A percentile compares a stretch with the other conserved stretches of the same genome.
Evolutionary conservation across 805 yeast genomes (phyloP).

Genomic region (Diddensiella santjacobensis): DNA sequence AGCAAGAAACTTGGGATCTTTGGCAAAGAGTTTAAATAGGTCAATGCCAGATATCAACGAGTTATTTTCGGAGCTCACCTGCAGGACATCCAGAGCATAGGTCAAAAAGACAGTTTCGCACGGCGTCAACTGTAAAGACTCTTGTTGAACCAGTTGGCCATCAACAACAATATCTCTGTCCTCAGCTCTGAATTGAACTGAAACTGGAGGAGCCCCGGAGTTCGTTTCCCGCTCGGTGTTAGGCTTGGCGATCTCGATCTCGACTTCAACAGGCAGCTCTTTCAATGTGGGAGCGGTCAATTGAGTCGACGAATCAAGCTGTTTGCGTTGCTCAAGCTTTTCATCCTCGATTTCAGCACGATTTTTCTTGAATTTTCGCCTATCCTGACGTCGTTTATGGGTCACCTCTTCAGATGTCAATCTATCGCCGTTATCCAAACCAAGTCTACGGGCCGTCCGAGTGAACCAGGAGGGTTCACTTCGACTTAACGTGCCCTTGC

Average conservation of each 20-base stretch:
- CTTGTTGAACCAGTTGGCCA: conserved; percentile 30
- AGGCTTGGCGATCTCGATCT: conserved; percentile 1
- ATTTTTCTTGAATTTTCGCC: conserved; percentile 66
- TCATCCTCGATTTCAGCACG: conserved; percentile 57
- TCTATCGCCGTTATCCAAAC: conserved; percentile 38
- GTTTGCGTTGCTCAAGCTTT: conserved; percentile 40
- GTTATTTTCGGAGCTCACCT: conserved; percentile 29
- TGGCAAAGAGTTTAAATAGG: conserved; percentile 21
- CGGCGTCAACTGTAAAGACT: conserved; percentile 64
- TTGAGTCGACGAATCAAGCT: conserved; percentile 33
- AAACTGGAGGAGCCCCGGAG: too few relatives aligned
- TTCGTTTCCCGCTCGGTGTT: background rate
- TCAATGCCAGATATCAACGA: conserved; percentile 28
- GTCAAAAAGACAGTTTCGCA: conserved; percentile 70
- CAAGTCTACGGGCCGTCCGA: conserved; percentile 58
- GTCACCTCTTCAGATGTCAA: conserved; percentile 71
- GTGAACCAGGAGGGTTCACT: conserved; percentile 88
- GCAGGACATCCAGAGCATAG: conserved; percentile 51
- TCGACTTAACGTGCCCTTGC: conserved; percentile 84
- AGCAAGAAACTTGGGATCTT: conserved; percentile 41
- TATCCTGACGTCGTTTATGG: conserved; percentile 60
- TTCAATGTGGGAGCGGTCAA: background rate
- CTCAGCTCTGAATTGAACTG: conserved; percentile 33
- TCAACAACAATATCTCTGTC: conserved; percentile 35
- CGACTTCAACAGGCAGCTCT: background rate